Evolutionary conservation across 805 yeast genomes (phyloP), one percentile per base, ranked within the genome.

Genomic region (Lachancea cidri): DNA sequence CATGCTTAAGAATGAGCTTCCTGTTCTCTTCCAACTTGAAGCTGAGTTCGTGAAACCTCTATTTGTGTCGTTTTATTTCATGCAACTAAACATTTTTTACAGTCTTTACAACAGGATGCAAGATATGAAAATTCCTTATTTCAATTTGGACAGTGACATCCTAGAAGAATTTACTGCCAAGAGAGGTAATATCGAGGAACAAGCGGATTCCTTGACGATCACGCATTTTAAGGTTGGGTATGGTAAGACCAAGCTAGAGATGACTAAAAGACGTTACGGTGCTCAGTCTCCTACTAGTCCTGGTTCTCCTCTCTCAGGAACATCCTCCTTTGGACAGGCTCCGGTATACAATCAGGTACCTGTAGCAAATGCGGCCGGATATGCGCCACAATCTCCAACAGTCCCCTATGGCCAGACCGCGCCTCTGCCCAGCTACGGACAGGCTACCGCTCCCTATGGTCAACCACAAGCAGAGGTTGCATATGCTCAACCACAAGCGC

Each of bases 11-110:
- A 77, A 73, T 29, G 98, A 93, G 64, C 71, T 93, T 46, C 98
- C 98, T 17, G 68, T 84, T 33, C 70, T 93, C 60, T 93, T 93
- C 66, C 79, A 77, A 55, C 72, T 93, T 65, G 96, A 93, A 65
- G 85, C 88, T 4, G 93, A 88, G 55, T 87, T 93, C 60, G 89
- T 93, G 60, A 83, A 81, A 58, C 98, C 98, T 15, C 71, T 93
- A 55, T 93, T 93, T 67, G 93, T 91, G 55, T 83, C 94, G 41
- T 82, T 93, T 65, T 93, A 93, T 68, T 93, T 80, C 73, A 93
- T 93, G 98, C 98, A 93, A 70, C 76, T 93, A 71, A 93, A 93
- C 70, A 87, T 93, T 43, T 93, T 89, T 65, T 93, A 93, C 73
- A 88, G 96, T 1, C 71, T 93, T 47, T 89, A 86, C 70, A 83